phyloP scores from a whole-genome alignment of 306 rosid genomes.

The Rubus parviflorus region DNA sequence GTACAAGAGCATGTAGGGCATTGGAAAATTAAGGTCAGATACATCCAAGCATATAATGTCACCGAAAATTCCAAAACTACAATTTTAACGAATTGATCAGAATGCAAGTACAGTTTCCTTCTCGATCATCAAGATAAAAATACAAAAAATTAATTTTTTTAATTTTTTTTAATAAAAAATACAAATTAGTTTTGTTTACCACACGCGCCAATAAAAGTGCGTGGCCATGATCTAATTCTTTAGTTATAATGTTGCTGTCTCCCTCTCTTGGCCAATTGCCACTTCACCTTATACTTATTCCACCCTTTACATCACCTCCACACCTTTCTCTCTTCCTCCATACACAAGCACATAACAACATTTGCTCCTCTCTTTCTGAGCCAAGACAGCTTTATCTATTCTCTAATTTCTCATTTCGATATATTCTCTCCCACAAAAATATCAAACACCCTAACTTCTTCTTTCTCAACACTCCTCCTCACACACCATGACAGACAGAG shows the following conservation, averaged over 20 bases:
- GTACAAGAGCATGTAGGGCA: not conserved
- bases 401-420: not conserved
- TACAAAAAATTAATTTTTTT: not conserved
- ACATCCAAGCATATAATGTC: not conserved
- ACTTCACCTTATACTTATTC: conserved; percentile 4
- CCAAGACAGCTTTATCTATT: not conserved
- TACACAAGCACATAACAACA: not conserved
- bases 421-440: conserved; percentile 7
- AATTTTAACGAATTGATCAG: not conserved
- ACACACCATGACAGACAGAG: conserved; percentile 58
- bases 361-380: not conserved
- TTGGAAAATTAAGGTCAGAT: not conserved
- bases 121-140: not conserved
- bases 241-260: conserved; percentile 29
- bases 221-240: conserved; percentile 18
- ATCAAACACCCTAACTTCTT: conserved; percentile 2
- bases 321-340: not conserved
- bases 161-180: not conserved
- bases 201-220: conserved; percentile 28
- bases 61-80: not conserved
- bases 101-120: not conserved
- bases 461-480: not conserved
- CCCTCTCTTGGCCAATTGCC: conserved; percentile 8
- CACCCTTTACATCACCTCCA: not conserved
- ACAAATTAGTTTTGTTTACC: not conserved